phyloP scores from a whole-genome alignment of 106 monocot species.

The Vanilla planifolia region DNA sequence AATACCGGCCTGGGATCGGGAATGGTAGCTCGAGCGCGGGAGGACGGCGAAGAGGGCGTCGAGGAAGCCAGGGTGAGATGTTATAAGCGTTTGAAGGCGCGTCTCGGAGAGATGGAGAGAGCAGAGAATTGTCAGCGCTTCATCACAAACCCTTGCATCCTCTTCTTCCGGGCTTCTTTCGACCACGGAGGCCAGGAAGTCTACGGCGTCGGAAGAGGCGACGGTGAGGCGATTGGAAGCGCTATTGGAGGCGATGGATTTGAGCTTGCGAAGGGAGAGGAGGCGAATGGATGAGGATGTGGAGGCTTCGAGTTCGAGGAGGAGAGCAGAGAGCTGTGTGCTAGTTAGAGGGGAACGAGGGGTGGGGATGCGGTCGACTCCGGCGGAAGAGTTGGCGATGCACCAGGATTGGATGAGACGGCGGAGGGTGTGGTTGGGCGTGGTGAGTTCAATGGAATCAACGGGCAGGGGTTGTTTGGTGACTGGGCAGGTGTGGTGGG shows the following conservation, averaged over 20 bases:
- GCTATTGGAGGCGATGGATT: slow-evolving; percentile 25
- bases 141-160: slow-evolving; percentile 1
- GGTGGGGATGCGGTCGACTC: slow-evolving; percentile 5
- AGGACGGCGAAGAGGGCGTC: slow-evolving; percentile 23
- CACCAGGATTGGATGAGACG: slow-evolving; percentile 38
- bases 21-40: slow-evolving; percentile 14
- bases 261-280: slow-evolving; percentile 25
- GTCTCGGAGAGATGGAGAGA: slow-evolving; percentile 34
- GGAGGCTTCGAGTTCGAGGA: neutral
- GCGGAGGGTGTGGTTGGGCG: slow-evolving; percentile 22
- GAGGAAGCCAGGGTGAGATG: slow-evolving; percentile 9
- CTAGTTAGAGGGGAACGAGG: slow-evolving; percentile 9
- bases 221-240: slow-evolving; percentile 38
- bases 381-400: neutral
- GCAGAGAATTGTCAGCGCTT: slow-evolving; percentile 45
- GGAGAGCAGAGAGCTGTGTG: neutral
- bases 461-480: slow-evolving; percentile 22
- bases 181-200: slow-evolving; percentile 35
- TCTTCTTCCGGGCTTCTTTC: neutral
- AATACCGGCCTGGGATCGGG: slow-evolving; percentile 33
- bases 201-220: slow-evolving; percentile 29
- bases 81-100: slow-evolving; percentile 13
- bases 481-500: slow-evolving; percentile 23
- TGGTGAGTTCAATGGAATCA: slow-evolving; percentile 18
- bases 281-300: neutral